phyloP scores from a whole-genome alignment of 768 basidiomycete species.

The Pleurotus platypus region DNA sequence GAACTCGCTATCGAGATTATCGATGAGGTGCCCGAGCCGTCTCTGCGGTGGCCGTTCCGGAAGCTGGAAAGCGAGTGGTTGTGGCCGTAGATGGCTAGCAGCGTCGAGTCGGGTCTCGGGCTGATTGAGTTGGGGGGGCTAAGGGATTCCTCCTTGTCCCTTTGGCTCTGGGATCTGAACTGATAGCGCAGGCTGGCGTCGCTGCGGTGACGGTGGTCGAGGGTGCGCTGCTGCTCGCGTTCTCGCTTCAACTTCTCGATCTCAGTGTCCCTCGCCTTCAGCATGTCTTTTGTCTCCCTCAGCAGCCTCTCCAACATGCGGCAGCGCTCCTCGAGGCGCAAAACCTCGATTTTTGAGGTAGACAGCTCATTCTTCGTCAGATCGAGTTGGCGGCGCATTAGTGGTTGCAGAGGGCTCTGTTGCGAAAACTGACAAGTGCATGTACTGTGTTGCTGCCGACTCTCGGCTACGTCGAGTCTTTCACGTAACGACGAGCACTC shows the following conservation, averaged over 20 bases:
- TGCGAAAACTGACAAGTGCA: constrained; percentile 35
- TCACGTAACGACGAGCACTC: constrained; percentile 44
- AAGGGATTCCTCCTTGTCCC: neutral
- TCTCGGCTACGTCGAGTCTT: constrained; percentile 38
- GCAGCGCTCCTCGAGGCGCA: constrained; percentile 59
- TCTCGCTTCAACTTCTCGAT: constrained; percentile 47
- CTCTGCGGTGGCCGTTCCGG: constrained; percentile 8
- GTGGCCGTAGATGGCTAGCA: constrained; percentile 6
- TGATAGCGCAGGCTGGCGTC: constrained; percentile 3
- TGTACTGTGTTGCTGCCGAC: constrained; percentile 20
- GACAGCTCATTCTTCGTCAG: constrained; percentile 51
- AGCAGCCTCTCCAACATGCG: constrained; percentile 59
- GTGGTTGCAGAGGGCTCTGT: constrained; percentile 34
- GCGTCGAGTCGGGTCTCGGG: neutral
- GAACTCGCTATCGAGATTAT: constrained; percentile 11
- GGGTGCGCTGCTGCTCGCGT: constrained; percentile 28
- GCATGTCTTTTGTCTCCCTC: constrained; percentile 58
- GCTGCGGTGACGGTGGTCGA: constrained; percentile 28
- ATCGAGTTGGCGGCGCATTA: constrained; percentile 58
- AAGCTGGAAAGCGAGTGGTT: constrained; percentile 1
- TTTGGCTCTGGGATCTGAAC: neutral
- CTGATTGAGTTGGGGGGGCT: neutral
- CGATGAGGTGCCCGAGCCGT: constrained; percentile 2
- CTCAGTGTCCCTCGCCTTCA: constrained; percentile 58
- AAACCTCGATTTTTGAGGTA: constrained; percentile 48